phyloP scores from a whole-genome alignment of 495 filamentous ascomycete genomes.

The Lichina pygmaea region DNA sequence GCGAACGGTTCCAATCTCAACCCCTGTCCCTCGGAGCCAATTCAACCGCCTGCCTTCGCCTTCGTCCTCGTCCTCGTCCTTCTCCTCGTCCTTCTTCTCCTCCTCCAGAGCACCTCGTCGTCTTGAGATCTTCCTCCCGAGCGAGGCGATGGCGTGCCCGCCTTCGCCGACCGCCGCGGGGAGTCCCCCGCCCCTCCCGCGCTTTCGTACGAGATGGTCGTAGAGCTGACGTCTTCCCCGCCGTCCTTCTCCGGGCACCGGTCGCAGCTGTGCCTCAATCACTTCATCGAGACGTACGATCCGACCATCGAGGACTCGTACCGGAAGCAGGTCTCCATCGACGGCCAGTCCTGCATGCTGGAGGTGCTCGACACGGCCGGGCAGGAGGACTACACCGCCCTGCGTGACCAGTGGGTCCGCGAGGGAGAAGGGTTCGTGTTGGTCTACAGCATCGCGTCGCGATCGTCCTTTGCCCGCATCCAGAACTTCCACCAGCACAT shows the following conservation, averaged over 20 bases:
- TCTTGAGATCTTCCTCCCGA: constrained; percentile 1
- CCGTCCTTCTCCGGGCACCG: neutral
- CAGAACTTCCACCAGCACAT: constrained; percentile 91
- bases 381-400: constrained; percentile 96
- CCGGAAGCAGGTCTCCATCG: constrained; percentile 94
- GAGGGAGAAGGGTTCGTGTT: constrained; percentile 94
- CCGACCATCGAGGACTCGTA: constrained; percentile 96
- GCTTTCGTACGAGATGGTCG: neutral
- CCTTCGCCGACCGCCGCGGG: too few relatives aligned
- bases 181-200: neutral
- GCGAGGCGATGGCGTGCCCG: too few relatives aligned
- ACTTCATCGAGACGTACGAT: constrained; percentile 77
- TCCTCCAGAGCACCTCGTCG: constrained; percentile 1
- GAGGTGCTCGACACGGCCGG: constrained; percentile 95
- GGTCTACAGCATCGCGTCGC: constrained; percentile 92
- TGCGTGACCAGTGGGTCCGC: constrained; percentile 94
- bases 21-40: constrained; percentile 8
- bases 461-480: constrained; percentile 84
- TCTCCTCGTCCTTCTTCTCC: constrained; percentile 1
- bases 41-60: neutral
- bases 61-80: neutral
- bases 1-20: too few relatives aligned
- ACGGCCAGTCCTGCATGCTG: constrained; percentile 89
- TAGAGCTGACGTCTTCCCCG: neutral
- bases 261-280: constrained; percentile 41